Percentiles rank a stretch among this genome's conserved stretches.
Evolutionary conservation across 208 protist genomes (phyloP).

Genomic region (Trypanosoma mega): DNA sequence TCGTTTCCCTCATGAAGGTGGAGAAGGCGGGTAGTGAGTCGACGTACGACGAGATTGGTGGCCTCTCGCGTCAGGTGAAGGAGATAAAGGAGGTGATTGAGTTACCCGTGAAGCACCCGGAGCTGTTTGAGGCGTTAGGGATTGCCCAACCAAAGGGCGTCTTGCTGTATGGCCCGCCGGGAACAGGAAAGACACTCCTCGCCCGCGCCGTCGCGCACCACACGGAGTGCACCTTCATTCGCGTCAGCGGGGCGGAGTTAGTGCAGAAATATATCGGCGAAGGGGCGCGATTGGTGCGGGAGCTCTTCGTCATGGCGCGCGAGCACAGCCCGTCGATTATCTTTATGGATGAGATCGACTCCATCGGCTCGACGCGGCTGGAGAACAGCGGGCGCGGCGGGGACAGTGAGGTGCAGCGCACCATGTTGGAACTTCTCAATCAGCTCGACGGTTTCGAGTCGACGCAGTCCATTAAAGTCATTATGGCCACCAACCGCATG

Average conservation of each 20-base stretch:
- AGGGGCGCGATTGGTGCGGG: slow-evolving; percentile 99
- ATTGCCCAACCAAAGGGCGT: slow-evolving; percentile 99
- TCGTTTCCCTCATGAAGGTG: slow-evolving; percentile 99
- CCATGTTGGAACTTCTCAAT: slow-evolving; percentile 99
- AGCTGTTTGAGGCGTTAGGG: slow-evolving; percentile 99
- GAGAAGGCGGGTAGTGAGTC: slow-evolving; percentile 99
- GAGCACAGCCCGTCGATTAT: slow-evolving; percentile 99
- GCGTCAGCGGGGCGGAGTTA: slow-evolving; percentile 99
- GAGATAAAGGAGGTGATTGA: slow-evolving; percentile 91
- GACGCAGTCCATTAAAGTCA: slow-evolving; percentile 99
- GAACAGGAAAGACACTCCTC: slow-evolving; percentile 98
- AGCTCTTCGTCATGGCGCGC: slow-evolving; percentile 99
- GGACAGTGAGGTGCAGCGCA: slow-evolving; percentile 99
- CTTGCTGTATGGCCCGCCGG: slow-evolving; percentile 97
- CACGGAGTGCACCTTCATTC: slow-evolving; percentile 98
- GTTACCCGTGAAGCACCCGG: slow-evolving; percentile 95
- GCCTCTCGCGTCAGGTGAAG: slow-evolving; percentile 99
- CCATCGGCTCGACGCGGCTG: slow-evolving; percentile 95
- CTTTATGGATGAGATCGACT: slow-evolving; percentile 99
- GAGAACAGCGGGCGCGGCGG: slow-evolving; percentile 84
- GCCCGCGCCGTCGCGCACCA: slow-evolving; percentile 99
- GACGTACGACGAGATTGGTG: slow-evolving; percentile 99
- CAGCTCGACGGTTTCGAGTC: slow-evolving; percentile 99
- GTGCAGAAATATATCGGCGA: slow-evolving; percentile 99
- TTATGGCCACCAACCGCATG: slow-evolving; percentile 99